Evolutionary conservation across 805 yeast species (phyloP).

Genomic region (Hanseniaspora jakobsenii): DNA sequence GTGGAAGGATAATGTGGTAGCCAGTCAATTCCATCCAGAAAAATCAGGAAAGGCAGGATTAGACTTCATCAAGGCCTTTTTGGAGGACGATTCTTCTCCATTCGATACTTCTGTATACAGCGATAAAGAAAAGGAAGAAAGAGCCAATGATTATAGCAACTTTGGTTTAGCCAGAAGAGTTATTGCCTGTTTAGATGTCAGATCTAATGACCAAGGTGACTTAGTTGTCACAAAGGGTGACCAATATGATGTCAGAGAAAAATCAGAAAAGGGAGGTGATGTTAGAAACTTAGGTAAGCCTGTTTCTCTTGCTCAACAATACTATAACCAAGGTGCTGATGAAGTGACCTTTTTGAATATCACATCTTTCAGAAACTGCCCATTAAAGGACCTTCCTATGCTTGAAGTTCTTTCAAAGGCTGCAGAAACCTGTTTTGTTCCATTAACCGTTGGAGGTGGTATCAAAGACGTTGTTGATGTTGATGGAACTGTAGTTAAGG

Average conservation of each 20-base stretch:
- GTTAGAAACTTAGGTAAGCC: slow-evolving; percentile 96
- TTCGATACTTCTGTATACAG: slow-evolving; percentile 27
- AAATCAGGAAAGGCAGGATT: slow-evolving; percentile 90
- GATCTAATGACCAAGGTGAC: slow-evolving; percentile 89
- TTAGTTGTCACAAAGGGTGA: slow-evolving; percentile 97
- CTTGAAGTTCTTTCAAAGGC: slow-evolving; percentile 71
- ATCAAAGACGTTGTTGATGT: slow-evolving; percentile 84
- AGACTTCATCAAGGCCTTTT: slow-evolving; percentile 57
- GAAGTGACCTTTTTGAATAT: slow-evolving; percentile 91
- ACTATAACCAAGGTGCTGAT: slow-evolving; percentile 91
- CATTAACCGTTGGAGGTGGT: slow-evolving; percentile 97
- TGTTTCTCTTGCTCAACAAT: slow-evolving; percentile 80
- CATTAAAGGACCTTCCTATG: slow-evolving; percentile 90
- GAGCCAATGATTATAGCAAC: slow-evolving; percentile 32
- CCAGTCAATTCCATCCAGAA: slow-evolving; percentile 99
- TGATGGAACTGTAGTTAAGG: slow-evolving; percentile 65
- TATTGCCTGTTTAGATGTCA: slow-evolving; percentile 94
- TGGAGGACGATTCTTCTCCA: slow-evolving; percentile 24
- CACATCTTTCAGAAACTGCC: slow-evolving; percentile 91
- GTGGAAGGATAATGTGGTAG: slow-evolving; percentile 64
- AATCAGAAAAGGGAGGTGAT: slow-evolving; percentile 37
- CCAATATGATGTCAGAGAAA: slow-evolving; percentile 92
- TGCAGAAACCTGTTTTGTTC: slow-evolving; percentile 87
- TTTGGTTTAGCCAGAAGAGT: slow-evolving; percentile 76
- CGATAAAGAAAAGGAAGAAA: slow-evolving; percentile 18